Evolutionary conservation across 2,329 filamentous ascomycete species (phyloP).

Genomic region (Clarireedia monteithiana): DNA sequence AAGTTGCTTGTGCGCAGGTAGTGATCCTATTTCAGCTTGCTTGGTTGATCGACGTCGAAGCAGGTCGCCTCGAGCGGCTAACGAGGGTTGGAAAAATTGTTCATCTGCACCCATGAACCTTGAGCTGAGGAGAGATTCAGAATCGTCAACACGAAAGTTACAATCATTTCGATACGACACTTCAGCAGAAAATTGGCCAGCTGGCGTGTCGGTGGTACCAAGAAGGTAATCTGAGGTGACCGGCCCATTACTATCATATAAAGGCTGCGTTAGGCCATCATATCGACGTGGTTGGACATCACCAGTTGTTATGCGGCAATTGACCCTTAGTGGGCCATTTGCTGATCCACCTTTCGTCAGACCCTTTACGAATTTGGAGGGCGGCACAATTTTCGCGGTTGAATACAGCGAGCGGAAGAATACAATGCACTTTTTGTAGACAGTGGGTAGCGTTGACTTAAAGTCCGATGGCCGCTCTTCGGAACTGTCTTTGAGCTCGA

Average conservation of each 20-base stretch:
- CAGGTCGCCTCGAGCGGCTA: conserved; percentile 37
- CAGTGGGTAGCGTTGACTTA: conserved; percentile 62
- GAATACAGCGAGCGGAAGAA: conserved; percentile 86
- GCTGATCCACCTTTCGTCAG: conserved; percentile 60
- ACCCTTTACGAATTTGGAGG: conserved; percentile 72
- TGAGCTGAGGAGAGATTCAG: conserved; percentile 83
- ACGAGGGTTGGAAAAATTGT: conserved; percentile 73
- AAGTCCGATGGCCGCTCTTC: conserved; percentile 47
- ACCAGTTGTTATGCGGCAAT: conserved; percentile 69
- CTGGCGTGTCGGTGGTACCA: conserved; percentile 76
- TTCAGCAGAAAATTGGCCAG: conserved; percentile 72
- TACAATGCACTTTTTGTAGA: conserved; percentile 96
- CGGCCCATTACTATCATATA: conserved; percentile 55
- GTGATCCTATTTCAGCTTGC: conserved; percentile 58
- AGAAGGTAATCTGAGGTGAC: conserved; percentile 73
- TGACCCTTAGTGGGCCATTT: conserved; percentile 59
- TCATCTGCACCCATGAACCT: conserved; percentile 90
- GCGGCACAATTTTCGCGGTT: conserved; percentile 72
- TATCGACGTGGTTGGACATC: conserved; percentile 41
- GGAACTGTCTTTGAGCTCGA: conserved; percentile 64
- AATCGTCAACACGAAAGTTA: conserved; percentile 85
- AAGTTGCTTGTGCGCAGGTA: conserved; percentile 54
- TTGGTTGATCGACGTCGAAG: conserved; percentile 31
- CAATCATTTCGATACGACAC: conserved; percentile 84
- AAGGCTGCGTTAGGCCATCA: conserved; percentile 64